Evolutionary conservation across 164 flowering plant genomes (phyloP).

Genomic region (Vitis labrusca): DNA sequence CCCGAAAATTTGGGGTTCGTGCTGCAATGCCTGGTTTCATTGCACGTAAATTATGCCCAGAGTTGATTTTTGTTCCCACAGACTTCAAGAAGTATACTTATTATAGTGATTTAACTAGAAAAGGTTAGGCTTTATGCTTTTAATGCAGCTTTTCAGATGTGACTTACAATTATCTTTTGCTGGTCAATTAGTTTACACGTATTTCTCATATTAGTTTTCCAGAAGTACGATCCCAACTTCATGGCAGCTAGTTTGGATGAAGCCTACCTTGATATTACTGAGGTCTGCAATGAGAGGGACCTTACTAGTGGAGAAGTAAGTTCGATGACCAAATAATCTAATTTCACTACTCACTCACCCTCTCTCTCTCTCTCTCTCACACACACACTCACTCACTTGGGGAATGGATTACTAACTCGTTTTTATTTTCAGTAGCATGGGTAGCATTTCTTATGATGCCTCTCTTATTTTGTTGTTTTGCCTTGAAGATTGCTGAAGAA

Average conservation of each 20-base stretch:
- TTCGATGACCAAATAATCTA: not conserved
- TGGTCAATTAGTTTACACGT: not conserved
- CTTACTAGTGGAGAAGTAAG: conserved; percentile 71
- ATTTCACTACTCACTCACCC: too few species aligned
- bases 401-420: too few species aligned
- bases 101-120: conserved; percentile 83
- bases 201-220: conserved; percentile 50
- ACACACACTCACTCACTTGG: too few species aligned
- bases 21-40: conserved; percentile 99
- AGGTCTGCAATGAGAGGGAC: conserved; percentile 67
- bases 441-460: not conserved
- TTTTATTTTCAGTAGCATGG: too few species aligned
- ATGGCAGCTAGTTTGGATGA: conserved; percentile 93
- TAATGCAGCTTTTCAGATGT: not conserved
- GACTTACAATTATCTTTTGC: not conserved
- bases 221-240: conserved; percentile 81
- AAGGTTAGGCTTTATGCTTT: conserved; percentile 49
- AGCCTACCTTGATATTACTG: conserved; percentile 92
- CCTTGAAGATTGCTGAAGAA: conserved; percentile 77
- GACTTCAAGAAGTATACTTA: conserved; percentile 84
- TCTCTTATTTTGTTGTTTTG: conserved; percentile 10
- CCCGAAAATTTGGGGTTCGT: conserved; percentile 91
- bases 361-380: too few species aligned
- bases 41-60: conserved; percentile 92
- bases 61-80: conserved; percentile 75